Percentiles rank a stretch among this genome's conserved stretches.
phyloP scores from a whole-genome alignment of 345 rosid species.

The Anastatica hierochuntica region DNA sequence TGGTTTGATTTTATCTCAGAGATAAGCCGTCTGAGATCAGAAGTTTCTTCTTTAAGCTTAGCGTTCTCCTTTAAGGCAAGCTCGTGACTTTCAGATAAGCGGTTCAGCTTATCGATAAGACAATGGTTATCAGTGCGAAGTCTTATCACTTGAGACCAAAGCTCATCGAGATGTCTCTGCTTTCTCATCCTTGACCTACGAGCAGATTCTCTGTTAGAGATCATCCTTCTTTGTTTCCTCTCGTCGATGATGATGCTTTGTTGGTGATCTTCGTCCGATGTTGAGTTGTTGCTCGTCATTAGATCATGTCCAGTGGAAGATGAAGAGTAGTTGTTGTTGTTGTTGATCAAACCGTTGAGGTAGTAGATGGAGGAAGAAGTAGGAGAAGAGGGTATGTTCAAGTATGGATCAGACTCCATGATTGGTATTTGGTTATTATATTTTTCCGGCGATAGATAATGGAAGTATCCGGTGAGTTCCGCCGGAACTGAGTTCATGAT shows the following conservation, averaged over 20 bases:
- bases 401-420: constrained; percentile 28
- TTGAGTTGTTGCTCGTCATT: constrained; percentile 57
- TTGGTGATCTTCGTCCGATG: constrained; percentile 64
- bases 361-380: constrained; percentile 27
- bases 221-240: constrained; percentile 90
- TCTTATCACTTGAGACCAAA: constrained; percentile 74
- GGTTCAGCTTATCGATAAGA: constrained; percentile 59
- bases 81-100: constrained; percentile 53
- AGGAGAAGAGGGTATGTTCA: constrained; percentile 32
- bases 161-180: constrained; percentile 91
- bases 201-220: constrained; percentile 94
- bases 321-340: constrained; percentile 28
- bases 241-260: constrained; percentile 59
- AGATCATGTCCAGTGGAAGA: constrained; percentile 29
- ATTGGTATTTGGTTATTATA: constrained; percentile 14
- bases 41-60: constrained; percentile 70
- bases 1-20: constrained; percentile 28
- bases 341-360: constrained; percentile 32
- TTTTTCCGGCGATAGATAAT: constrained; percentile 35
- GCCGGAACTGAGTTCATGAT: no score
- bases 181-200: constrained; percentile 95
- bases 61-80: constrained; percentile 58
- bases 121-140: constrained; percentile 62
- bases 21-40: constrained; percentile 67
- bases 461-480: constrained; percentile 41